These are phyloP conservation scores for Acanthamoeba sp. DNA, from an alignment of 208 protist species.

Conservation along the genomic window DNA sequence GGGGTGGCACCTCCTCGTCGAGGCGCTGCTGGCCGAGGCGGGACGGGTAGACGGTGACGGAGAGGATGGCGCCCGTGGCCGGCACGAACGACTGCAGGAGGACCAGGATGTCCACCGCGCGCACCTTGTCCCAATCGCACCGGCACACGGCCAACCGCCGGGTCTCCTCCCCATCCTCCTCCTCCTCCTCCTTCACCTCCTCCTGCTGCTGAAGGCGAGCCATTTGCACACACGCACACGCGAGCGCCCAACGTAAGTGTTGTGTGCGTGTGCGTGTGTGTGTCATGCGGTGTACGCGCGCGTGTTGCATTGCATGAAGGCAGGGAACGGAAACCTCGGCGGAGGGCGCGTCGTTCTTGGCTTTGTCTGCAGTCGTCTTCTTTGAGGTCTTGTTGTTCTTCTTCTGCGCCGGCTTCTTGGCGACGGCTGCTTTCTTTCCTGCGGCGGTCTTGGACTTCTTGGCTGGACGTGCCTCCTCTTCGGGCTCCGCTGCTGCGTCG, in stretches of 20 bases:
- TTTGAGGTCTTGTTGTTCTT: neutral
- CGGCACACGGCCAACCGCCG: constrained; percentile 95
- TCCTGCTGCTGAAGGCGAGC: neutral
- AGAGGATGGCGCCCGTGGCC: constrained; percentile 92
- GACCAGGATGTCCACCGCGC: constrained; percentile 93
- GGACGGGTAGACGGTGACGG: constrained; percentile 96
- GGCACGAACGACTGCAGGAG: constrained; percentile 97
- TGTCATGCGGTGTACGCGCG: too few relatives aligned
- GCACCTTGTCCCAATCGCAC: constrained; percentile 97
- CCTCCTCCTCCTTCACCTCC: neutral
- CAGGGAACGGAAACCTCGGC: too few relatives aligned
- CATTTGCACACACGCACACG: too few relatives aligned
- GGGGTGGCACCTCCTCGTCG: constrained; percentile 89
- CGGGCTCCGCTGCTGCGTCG: neutral
- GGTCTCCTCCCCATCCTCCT: constrained; percentile 84
- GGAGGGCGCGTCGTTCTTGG: neutral
- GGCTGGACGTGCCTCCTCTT: neutral
- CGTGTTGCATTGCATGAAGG: too few relatives aligned
- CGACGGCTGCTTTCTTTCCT: neutral
- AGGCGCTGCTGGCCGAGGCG: constrained; percentile 96
- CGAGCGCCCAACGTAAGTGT: too few relatives aligned
- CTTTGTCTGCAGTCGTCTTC: neutral
- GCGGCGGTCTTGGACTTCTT: neutral
- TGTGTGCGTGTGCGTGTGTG: too few relatives aligned
- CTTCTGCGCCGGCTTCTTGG: neutral